Conservation (phyloP, 2,329 filamentous ascomycete genomes). For the Neocatenulostroma microsporum region DNA sequence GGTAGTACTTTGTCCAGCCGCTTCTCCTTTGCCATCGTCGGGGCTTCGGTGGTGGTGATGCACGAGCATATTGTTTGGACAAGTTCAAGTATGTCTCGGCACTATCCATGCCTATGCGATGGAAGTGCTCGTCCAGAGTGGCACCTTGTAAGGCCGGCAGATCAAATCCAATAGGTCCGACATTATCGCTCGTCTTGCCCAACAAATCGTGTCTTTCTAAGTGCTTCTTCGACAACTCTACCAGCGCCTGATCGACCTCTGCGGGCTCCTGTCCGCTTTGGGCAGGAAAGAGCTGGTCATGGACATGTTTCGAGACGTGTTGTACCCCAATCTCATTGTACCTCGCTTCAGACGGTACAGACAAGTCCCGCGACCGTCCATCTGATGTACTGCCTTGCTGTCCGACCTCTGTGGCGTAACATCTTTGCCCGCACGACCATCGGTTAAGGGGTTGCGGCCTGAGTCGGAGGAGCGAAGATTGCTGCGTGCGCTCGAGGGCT, state of each 20-base stretch:
- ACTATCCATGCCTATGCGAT: conserved; percentile 75
- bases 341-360: conserved; percentile 49
- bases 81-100: conserved; percentile 73
- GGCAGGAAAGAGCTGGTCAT: conserved; percentile 68
- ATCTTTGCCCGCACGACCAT: conserved; percentile 20
- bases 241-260: conserved; percentile 69
- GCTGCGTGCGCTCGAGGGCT: conserved; percentile 29
- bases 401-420: conserved; percentile 15
- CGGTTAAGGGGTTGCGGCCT: conserved; percentile 20
- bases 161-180: conserved; percentile 71
- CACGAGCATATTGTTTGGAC: conserved; percentile 65
- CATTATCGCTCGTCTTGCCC: conserved; percentile 78
- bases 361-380: conserved; percentile 10
- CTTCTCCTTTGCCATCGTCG: conserved; percentile 69
- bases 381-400: conserved; percentile 16
- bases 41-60: conserved; percentile 51
- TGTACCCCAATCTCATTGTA: conserved; percentile 94
- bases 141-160: conserved; percentile 70
- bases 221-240: conserved; percentile 74
- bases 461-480: conserved; percentile 29
- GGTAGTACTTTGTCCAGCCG: conserved; percentile 90
- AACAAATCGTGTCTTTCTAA: conserved; percentile 75
- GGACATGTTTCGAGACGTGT: conserved; percentile 77
- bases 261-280: conserved; percentile 32
- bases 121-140: conserved; percentile 88